Evolutionary conservation across 495 filamentous ascomycete species (phyloP), one percentile per base, ranked within the genome.

Genomic region (Xylaria castorea): DNA sequence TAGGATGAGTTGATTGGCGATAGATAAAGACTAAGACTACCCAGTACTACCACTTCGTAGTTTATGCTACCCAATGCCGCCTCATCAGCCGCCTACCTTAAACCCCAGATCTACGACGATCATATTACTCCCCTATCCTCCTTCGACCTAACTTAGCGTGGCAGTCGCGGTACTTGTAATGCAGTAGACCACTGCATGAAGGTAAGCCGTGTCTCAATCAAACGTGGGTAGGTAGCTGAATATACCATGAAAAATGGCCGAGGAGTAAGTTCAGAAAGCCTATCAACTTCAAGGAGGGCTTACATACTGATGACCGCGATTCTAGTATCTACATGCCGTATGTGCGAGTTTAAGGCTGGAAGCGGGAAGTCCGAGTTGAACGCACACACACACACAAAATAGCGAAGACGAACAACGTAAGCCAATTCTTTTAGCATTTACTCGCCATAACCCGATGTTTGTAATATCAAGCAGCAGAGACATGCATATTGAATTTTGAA

Each of bases 21-120:
- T 32, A 11, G 22, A 16, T 32, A 3, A 6, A 57, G 53, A 27
- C 53, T 27, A 12, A 30, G 22, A 27, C 51, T 27, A 4, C 22
- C 25, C 14, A 14, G 53, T 32, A 22, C 50, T 20, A 51, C 20
- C 22, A 53, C 53, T 18, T 16, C 53, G 53, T 30, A 30, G 27
- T 30, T 57, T 57, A 57, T 57, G 53, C 25, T 32, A 57, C 53
- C 53, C 53, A 57, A 32, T 57, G 53, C 53, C 53, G 53, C 9
- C 22, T 25, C 11, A 11, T 32, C 12, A 57, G 27, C 53, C 27
- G n/a, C 11, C 2, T 32, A 57, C 22, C 4, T 57, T 57, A 25
- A 16, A 11, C 53, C 14, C 14, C 5, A 32, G 53, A 57, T 57
- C 53, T 57, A 57, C 53, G 11, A 27, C 14, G 12, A 57, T 57